These are phyloP conservation scores for Sindora glabra DNA, from an alignment of 306 rosid species.

Conservation along the genomic window DNA sequence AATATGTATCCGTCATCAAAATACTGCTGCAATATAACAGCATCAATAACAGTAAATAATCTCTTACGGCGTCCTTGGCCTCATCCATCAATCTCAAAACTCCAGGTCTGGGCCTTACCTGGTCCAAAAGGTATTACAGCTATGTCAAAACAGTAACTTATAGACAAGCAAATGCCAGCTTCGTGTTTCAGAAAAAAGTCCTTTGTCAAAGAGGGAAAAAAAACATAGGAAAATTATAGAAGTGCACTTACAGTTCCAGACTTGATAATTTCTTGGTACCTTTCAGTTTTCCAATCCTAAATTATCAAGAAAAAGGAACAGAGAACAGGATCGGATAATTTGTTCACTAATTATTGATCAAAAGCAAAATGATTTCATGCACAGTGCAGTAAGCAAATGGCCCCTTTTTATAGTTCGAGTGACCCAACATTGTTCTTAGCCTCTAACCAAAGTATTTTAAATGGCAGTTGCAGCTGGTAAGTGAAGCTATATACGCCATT, in stretches of 20 bases:
- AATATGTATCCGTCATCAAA: constrained; percentile 1
- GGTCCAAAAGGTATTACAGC: constrained; percentile 10
- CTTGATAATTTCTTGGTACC: constrained; percentile 89
- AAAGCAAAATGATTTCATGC: not conserved
- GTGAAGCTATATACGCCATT: not conserved
- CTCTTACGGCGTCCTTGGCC: constrained; percentile 83
- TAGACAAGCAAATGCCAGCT: not conserved
- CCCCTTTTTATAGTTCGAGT: not conserved
- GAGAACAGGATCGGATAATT: not conserved
- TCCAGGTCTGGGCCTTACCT: constrained; percentile 95
- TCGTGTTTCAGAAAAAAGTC: not conserved
- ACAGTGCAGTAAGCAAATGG: not conserved
- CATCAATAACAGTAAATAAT: not conserved
- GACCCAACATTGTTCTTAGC: not conserved
- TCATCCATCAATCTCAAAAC: constrained; percentile 92
- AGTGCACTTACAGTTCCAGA: constrained; percentile 80
- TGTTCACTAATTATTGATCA: not conserved
- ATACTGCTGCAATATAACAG: not conserved
- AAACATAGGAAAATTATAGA: constrained; percentile 2
- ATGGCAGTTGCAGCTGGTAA: not conserved
- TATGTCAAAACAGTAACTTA: not conserved
- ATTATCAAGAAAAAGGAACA: constrained; percentile 8
- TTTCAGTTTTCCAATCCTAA: constrained; percentile 97
- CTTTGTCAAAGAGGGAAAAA: no score
- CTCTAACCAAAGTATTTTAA: not conserved